phyloP scores from a whole-genome alignment of 441 rosid species.

The Aleurites moluccanus region DNA sequence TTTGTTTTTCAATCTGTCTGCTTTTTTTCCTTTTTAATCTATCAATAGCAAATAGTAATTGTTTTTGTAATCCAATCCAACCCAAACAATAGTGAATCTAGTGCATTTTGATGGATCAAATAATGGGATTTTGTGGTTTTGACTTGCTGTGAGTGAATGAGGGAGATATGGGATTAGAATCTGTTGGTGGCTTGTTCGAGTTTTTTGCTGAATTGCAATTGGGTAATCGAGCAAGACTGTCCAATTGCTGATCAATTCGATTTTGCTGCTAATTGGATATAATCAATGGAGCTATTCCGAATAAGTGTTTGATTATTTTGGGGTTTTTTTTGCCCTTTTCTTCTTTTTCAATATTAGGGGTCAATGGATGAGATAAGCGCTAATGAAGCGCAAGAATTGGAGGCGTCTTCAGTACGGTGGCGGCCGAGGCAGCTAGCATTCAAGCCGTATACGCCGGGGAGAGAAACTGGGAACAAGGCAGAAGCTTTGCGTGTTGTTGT shows the following conservation, averaged over 20 bases:
- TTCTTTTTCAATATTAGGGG: conserved; percentile 12
- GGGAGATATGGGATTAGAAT: conserved; percentile 76
- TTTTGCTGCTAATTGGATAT: background rate
- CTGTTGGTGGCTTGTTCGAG: conserved; percentile 54
- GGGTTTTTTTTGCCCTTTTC: conserved; percentile 23
- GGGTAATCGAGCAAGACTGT: conserved; percentile 23
- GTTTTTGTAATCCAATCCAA: background rate
- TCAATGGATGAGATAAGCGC: conserved; percentile 70
- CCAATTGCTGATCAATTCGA: conserved; percentile 34
- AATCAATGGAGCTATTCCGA: conserved; percentile 31
- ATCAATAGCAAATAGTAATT: background rate
- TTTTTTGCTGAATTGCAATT: conserved; percentile 30
- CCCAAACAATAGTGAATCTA: background rate
- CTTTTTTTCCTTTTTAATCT: background rate
- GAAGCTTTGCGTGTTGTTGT: conserved; percentile 52
- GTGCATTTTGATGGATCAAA: conserved; percentile 25
- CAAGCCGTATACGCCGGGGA: conserved; percentile 37
- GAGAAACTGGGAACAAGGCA: conserved; percentile 33
- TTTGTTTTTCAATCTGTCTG: background rate
- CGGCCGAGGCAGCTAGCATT: conserved; percentile 77
- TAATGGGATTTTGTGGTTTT: conserved; percentile 20
- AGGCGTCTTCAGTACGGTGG: conserved; percentile 49
- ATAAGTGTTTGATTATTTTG: conserved; percentile 37
- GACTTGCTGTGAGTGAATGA: conserved; percentile 32
- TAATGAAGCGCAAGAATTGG: conserved; percentile 41